Conservation (phyloP, 2,329 filamentous ascomycete species). For the Neophaeococcomyces aloes region DNA sequence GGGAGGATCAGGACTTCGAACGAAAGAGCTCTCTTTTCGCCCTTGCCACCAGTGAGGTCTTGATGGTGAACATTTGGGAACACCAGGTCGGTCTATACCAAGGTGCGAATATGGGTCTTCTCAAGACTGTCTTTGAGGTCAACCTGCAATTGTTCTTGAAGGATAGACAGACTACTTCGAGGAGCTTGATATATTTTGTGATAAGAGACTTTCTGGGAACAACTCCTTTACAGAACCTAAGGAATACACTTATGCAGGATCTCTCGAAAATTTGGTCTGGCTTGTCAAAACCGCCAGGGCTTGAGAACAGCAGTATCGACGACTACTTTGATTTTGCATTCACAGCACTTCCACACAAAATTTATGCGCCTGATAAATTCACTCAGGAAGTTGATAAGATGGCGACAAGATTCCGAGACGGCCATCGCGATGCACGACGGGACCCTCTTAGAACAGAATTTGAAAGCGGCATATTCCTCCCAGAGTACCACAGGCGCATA, state of each 20-base stretch:
- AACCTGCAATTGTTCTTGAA: slow-evolving; percentile 95
- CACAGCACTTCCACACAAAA: slow-evolving; percentile 89
- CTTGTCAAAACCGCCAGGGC: slow-evolving; percentile 78
- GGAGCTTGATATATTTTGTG: slow-evolving; percentile 94
- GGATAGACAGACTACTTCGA: slow-evolving; percentile 77
- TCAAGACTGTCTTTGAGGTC: slow-evolving; percentile 99
- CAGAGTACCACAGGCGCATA: slow-evolving; percentile 91
- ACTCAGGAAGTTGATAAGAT: slow-evolving; percentile 67
- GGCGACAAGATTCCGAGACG: slow-evolving; percentile 69
- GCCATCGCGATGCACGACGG: slow-evolving; percentile 59
- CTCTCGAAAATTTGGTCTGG: slow-evolving; percentile 84
- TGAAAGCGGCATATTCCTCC: slow-evolving; percentile 72
- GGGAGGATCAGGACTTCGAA: slow-evolving; percentile 98
- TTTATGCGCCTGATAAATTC: slow-evolving; percentile 88
- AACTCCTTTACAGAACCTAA: slow-evolving; percentile 80
- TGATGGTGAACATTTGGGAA: slow-evolving; percentile 99
- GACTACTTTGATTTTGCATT: slow-evolving; percentile 99
- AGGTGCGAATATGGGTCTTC: slow-evolving; percentile 93
- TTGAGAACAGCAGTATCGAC: slow-evolving; percentile 81
- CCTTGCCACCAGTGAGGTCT: slow-evolving; percentile 89
- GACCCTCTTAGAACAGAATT: slow-evolving; percentile 53
- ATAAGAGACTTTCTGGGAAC: slow-evolving; percentile 93
- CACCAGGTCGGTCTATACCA: slow-evolving; percentile 97
- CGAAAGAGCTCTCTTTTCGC: slow-evolving; percentile 96
- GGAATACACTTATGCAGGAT: slow-evolving; percentile 82